Evolutionary conservation across 2,329 filamentous ascomycete species (phyloP), one percentile per base, ranked within the genome.

Genomic region (Aureobasidium vineae): DNA sequence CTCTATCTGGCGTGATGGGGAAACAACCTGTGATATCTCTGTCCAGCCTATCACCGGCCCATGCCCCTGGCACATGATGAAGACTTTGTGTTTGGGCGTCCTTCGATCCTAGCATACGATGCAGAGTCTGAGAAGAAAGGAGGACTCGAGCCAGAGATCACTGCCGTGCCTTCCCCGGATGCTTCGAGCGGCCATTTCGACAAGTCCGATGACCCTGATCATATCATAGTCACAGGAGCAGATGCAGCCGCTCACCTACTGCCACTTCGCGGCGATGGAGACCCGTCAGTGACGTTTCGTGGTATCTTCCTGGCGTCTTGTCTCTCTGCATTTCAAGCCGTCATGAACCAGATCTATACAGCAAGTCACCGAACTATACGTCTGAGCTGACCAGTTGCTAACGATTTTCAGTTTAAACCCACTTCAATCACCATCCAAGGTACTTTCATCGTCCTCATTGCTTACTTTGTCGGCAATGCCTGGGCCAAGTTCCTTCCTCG

Each of bases 271-370:
- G 84, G 86, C 69, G 84, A 86, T 65, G 72, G 74, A n/a, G 81
- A 86, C 33, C 73, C 74, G 0, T 75, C 82, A 2, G 70, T 86
- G 69, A 86, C 83, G 0, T 83, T 86, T 67, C 82, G 84, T 45
- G 80, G 81, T 60, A 67, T 86, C 5, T 70, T 86, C 43, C 68
- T 86, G 54, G 81, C 83, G 1, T 81, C 82, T 0, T 69, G 72
- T 2, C 77, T 86, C 4, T 78, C 83, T 0, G 79, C 78, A 13
- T 86, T 86, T 70, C 83, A 85, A 69, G 81, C 83, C 28, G 80
- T 83, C 50, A 84, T 86, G 81, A 78, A 75, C 60, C 83, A 85
- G 71, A 85, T 86, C 53, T 86, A 86, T 69, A 73, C 72, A 16
- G 83, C 84, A 66, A 72, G 77, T 65, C 7, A 7, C 13, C 11